Conservation (phyloP, 345 rosid genomes). For the Rhodamnia argentea region DNA sequence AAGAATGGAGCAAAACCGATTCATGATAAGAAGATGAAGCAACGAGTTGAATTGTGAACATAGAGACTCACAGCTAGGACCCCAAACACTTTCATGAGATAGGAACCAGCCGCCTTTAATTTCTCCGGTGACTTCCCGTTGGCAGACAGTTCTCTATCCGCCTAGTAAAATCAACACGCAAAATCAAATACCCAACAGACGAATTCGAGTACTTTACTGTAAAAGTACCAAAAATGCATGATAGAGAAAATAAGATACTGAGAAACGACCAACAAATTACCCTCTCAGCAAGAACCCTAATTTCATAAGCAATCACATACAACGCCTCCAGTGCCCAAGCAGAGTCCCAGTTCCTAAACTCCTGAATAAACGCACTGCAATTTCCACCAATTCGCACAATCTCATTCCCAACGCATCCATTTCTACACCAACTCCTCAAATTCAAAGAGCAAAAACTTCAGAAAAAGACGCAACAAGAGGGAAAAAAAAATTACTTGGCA, state of each 20-base stretch:
- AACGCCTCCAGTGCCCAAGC: slow-evolving; percentile 92
- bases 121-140: slow-evolving; percentile 91
- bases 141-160: slow-evolving; percentile 70
- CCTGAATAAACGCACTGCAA: slow-evolving; percentile 84
- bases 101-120: slow-evolving; percentile 90
- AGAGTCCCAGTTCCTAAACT: slow-evolving; percentile 98
- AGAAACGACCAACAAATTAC: slow-evolving; percentile 19
- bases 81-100: slow-evolving; percentile 92
- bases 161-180: slow-evolving; percentile 24
- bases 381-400: not conserved
- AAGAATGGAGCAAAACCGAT: not conserved
- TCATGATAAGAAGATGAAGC: not conserved
- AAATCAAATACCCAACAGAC: not conserved
- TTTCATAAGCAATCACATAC: slow-evolving; percentile 78
- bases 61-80: slow-evolving; percentile 78
- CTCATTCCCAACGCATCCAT: not conserved
- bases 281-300: slow-evolving; percentile 93
- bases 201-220: not conserved
- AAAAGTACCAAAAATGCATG: not conserved
- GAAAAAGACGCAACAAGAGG: not conserved
- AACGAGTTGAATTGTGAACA: not conserved
- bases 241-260: not conserved
- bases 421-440: not conserved
- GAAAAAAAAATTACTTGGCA: slow-evolving; percentile 36
- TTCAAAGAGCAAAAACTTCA: not conserved